Conservation (phyloP, 2,329 filamentous ascomycete species). For the Paracamarosporium sp. region DNA sequence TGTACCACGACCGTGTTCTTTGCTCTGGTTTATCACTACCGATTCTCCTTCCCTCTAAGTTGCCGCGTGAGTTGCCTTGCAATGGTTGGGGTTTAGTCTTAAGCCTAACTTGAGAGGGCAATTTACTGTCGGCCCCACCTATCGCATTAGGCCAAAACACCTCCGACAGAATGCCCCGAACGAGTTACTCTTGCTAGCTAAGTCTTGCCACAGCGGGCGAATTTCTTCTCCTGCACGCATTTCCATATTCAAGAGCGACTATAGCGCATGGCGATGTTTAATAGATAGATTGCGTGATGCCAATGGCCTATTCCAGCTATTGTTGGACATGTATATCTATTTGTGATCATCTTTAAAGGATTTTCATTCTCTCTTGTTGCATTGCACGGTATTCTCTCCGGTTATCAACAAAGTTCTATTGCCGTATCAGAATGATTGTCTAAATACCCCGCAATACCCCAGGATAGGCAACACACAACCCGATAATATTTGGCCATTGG, state of each 20-base stretch:
- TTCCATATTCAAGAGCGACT: background rate
- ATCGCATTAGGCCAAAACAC: background rate
- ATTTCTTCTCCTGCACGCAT: background rate
- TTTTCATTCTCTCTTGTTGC: background rate
- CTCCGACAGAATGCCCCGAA: background rate
- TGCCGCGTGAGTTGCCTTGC: background rate
- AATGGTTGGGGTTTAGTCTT: background rate
- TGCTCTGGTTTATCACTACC: background rate
- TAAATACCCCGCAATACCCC: background rate
- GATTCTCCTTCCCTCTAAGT: too few species aligned
- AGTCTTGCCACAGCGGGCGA: background rate
- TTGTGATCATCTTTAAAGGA: background rate
- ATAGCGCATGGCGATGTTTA: background rate
- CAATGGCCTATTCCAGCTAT: background rate
- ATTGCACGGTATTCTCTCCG: background rate
- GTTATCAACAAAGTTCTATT: background rate
- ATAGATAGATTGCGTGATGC: background rate
- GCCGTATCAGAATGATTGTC: background rate
- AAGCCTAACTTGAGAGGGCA: background rate
- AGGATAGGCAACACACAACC: background rate
- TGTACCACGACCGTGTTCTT: background rate
- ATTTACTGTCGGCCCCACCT: conserved; percentile 1
- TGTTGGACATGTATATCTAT: background rate
- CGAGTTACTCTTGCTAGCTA: background rate
- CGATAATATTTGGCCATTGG: background rate